Evolutionary conservation across 352 stramenopile species (phyloP).

Genomic region (Phytophthora vignae): DNA sequence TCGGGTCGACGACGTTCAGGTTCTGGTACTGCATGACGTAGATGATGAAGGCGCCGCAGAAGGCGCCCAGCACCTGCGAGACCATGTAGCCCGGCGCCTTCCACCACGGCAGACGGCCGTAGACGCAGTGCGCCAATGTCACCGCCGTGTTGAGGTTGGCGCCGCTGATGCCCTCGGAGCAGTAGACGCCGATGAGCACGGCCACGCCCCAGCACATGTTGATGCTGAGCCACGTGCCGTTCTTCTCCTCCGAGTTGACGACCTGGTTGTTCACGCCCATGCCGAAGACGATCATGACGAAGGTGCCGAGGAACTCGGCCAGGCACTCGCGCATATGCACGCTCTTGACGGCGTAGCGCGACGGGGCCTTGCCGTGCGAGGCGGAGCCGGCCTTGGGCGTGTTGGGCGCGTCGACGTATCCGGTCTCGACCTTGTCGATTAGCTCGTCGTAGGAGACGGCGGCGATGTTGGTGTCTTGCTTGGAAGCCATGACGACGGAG

Average conservation of each 20-base stretch:
- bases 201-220: conserved; percentile 57
- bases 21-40: conserved; percentile 54
- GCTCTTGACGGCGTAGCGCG: conserved; percentile 30
- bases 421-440: conserved; percentile 27
- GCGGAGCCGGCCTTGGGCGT: conserved; percentile 9
- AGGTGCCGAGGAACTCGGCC: conserved; percentile 56
- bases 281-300: conserved; percentile 63
- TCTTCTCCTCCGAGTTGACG: conserved; percentile 43
- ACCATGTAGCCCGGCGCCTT: conserved; percentile 54
- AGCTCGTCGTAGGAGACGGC: conserved; percentile 22
- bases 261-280: conserved; percentile 68
- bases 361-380: background rate
- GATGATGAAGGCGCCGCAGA: conserved; percentile 43
- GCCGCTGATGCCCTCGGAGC: conserved; percentile 41
- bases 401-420: conserved; percentile 16
- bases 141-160: conserved; percentile 61
- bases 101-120: conserved; percentile 47
- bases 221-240: conserved; percentile 67
- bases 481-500: conserved; percentile 12
- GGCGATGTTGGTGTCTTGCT: conserved; percentile 3
- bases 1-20: conserved; percentile 51
- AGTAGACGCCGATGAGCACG: conserved; percentile 58
- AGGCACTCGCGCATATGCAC: conserved; percentile 49
- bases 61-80: conserved; percentile 50
- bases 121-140: conserved; percentile 52